phyloP scores from a whole-genome alignment of 2,329 filamentous ascomycete species.

The Verticillium tricorpus region DNA sequence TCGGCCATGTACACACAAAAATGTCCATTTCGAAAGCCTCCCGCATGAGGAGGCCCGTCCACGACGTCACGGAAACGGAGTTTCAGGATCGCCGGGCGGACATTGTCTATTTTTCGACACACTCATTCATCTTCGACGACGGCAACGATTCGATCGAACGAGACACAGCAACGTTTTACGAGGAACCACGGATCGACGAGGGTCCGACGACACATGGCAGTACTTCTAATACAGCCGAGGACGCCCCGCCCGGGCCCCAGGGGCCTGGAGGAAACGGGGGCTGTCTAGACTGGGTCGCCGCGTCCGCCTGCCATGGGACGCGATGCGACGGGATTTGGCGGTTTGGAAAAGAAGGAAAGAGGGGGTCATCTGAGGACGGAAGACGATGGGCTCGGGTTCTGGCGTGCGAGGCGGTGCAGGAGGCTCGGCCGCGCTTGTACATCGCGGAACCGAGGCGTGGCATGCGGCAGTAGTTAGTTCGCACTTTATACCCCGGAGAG shows the following conservation, averaged over 20 bases:
- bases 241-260: not conserved
- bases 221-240: not conserved
- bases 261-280: not conserved
- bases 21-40: not conserved
- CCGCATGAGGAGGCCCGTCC: not conserved
- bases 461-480: not conserved
- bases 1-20: not conserved
- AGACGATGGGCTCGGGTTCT: not conserved
- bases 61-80: not conserved
- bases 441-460: not conserved
- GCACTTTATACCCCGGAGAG: constrained; percentile 5
- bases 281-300: not conserved
- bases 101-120: not conserved
- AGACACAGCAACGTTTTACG: not conserved
- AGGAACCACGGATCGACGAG: not conserved
- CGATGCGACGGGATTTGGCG: not conserved
- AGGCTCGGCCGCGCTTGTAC: not conserved
- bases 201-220: not conserved
- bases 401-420: not conserved
- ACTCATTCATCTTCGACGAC: not conserved
- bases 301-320: not conserved
- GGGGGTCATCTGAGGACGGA: not conserved
- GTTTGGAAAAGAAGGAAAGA: not conserved
- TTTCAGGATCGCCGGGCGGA: not conserved
- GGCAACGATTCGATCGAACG: not conserved